Evolutionary conservation across 2,329 filamentous ascomycete genomes (phyloP).

Genomic region (Fusarium guadeloupense): DNA sequence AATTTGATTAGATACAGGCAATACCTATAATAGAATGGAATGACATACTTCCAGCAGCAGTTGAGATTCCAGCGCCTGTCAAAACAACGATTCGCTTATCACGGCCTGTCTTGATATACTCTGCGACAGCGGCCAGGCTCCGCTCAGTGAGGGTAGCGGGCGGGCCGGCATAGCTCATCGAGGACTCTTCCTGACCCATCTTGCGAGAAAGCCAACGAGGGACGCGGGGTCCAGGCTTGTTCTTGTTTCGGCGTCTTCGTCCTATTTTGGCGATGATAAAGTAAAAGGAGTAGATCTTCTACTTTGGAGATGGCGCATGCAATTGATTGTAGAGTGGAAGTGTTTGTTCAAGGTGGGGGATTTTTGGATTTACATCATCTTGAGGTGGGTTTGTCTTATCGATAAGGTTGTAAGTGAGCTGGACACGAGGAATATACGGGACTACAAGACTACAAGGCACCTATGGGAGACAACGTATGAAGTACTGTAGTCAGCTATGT

Average conservation of each 20-base stretch:
- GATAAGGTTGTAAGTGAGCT: slow-evolving; percentile 36
- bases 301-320: slow-evolving; percentile 19
- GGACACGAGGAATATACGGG: too few species aligned
- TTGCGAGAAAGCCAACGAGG: slow-evolving; percentile 54
- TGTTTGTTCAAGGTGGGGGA: slow-evolving; percentile 28
- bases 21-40: not conserved
- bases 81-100: slow-evolving; percentile 82
- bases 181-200: slow-evolving; percentile 90
- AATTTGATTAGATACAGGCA: slow-evolving; percentile 9
- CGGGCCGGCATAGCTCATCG: slow-evolving; percentile 69
- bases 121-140: slow-evolving; percentile 78
- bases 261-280: slow-evolving; percentile 49
- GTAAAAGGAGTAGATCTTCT: slow-evolving; percentile 3
- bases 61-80: slow-evolving; percentile 90
- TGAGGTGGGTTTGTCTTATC: slow-evolving; percentile 33
- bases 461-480: not conserved
- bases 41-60: slow-evolving; percentile 68
- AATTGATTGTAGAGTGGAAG: slow-evolving; percentile 17
- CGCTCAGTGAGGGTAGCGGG: slow-evolving; percentile 74
- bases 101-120: slow-evolving; percentile 76
- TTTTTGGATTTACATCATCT: slow-evolving; percentile 38
- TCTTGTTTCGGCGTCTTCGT: slow-evolving; percentile 50
- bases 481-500: too few species aligned
- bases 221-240: slow-evolving; percentile 47
- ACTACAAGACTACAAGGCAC: slow-evolving; percentile 15